phyloP scores from a whole-genome alignment of 2,329 filamentous ascomycete species.

The Paraconiothyrium brasiliense region DNA sequence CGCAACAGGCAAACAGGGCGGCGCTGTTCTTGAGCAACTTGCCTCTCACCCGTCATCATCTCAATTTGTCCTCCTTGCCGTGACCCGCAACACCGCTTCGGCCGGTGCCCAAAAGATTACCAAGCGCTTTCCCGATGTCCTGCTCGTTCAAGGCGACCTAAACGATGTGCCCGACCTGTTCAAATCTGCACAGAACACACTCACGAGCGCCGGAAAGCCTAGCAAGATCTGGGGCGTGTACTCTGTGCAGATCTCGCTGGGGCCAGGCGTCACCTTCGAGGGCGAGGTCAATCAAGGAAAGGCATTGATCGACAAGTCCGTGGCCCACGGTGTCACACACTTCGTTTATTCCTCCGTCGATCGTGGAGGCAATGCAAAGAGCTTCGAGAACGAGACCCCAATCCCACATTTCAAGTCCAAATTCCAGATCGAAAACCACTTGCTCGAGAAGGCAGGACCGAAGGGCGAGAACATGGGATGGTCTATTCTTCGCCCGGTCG shows the following conservation, averaged over 20 bases:
- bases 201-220: slow-evolving; percentile 44
- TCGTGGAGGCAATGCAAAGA: slow-evolving; percentile 65
- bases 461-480: slow-evolving; percentile 62
- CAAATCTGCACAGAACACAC: slow-evolving; percentile 50
- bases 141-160: slow-evolving; percentile 67
- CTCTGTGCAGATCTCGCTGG: slow-evolving; percentile 65
- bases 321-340: slow-evolving; percentile 64
- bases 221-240: slow-evolving; percentile 67
- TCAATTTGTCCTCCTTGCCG: slow-evolving; percentile 64
- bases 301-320: slow-evolving; percentile 65
- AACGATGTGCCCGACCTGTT: slow-evolving; percentile 63
- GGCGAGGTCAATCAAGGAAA: slow-evolving; percentile 66
- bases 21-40: slow-evolving; percentile 55
- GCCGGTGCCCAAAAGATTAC: slow-evolving; percentile 60
- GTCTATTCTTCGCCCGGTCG: slow-evolving; percentile 69
- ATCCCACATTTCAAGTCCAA: slow-evolving; percentile 72
- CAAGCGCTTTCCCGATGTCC: slow-evolving; percentile 58
- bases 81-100: slow-evolving; percentile 67
- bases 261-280: slow-evolving; percentile 53
- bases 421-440: slow-evolving; percentile 68
- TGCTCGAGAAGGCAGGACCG: slow-evolving; percentile 58
- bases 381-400: slow-evolving; percentile 56
- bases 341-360: slow-evolving; percentile 74
- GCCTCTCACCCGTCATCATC: slow-evolving; percentile 44
- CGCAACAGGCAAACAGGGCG: slow-evolving; percentile 59